phyloP scores from a whole-genome alignment of 768 basidiomycete genomes.

The Kwoniella sp. region DNA sequence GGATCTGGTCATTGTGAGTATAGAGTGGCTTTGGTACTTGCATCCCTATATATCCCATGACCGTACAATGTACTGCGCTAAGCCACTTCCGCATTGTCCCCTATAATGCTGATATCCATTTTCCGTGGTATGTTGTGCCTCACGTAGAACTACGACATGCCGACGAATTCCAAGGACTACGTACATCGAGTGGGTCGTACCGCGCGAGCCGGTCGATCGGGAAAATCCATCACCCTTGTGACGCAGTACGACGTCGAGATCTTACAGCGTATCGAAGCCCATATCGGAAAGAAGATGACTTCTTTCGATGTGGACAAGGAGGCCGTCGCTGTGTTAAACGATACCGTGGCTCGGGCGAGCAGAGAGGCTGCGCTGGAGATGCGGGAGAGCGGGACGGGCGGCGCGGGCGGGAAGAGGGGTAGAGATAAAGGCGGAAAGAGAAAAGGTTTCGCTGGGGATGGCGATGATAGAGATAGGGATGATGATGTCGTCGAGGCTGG shows the following conservation, averaged over 20 bases:
- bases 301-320: conserved; percentile 79
- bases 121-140: background rate
- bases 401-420: conserved; percentile 62
- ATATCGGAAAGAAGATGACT: conserved; percentile 89
- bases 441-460: conserved; percentile 49
- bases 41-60: too few species aligned
- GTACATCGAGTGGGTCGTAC: conserved; percentile 98
- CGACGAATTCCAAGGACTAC: conserved; percentile 97
- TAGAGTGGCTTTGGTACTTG: too few species aligned
- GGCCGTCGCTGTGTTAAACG: conserved; percentile 80
- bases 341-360: conserved; percentile 85
- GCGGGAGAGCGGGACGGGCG: conserved; percentile 69
- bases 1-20: conserved; percentile 75
- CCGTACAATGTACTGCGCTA: too few species aligned
- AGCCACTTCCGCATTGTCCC: too few species aligned
- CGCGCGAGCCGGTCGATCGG: conserved; percentile 94
- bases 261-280: conserved; percentile 88
- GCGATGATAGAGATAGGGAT: conserved; percentile 83
- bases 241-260: conserved; percentile 98
- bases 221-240: conserved; percentile 95
- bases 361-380: conserved; percentile 73
- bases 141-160: conserved; percentile 81
- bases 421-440: conserved; percentile 57
- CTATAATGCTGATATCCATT: background rate
- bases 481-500: conserved; percentile 92